These are phyloP conservation scores for Chytriomyces sp. DNA, from an alignment of 192 early-diverging fungal genomes.

Conservation along the genomic window DNA sequence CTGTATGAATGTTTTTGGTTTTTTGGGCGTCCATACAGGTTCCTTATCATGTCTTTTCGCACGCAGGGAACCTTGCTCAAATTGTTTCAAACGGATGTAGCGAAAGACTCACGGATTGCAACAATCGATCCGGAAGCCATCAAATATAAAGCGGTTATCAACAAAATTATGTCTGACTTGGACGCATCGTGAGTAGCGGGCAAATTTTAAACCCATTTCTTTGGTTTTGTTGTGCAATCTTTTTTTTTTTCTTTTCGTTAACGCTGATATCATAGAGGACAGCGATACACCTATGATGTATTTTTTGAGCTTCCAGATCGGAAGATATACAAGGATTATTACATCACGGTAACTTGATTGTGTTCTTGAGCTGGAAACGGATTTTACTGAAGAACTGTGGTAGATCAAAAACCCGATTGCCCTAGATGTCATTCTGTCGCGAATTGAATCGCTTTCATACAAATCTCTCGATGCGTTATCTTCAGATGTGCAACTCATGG, in stretches of 20 bases:
- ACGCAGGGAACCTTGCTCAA: neutral
- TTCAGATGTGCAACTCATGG: constrained; percentile 79
- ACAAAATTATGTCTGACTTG: constrained; percentile 17
- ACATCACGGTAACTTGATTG: constrained; percentile 39
- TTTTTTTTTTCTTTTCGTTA: neutral
- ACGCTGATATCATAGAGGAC: neutral
- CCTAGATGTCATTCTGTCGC: constrained; percentile 75
- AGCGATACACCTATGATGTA: constrained; percentile 37
- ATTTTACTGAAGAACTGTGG: constrained; percentile 62
- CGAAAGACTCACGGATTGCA: constrained; percentile 27
- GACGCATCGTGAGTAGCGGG: constrained; percentile 1
- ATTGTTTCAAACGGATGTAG: constrained; percentile 37
- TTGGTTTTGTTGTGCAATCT: neutral
- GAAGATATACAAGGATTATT: constrained; percentile 49
- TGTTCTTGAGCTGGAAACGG: neutral
- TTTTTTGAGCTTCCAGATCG: constrained; percentile 47
- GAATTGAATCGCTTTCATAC: constrained; percentile 58
- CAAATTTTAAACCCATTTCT: neutral
- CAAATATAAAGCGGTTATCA: constrained; percentile 24
- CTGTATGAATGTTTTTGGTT: constrained; percentile 59
- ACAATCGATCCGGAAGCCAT: constrained; percentile 10
- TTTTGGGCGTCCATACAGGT: neutral
- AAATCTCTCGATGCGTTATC: constrained; percentile 70
- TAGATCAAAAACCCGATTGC: constrained; percentile 81
- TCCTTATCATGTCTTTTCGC: too few species aligned